These are phyloP conservation scores for Viola pubescens DNA, from an alignment of 441 rosid species.

Conservation along the genomic window DNA sequence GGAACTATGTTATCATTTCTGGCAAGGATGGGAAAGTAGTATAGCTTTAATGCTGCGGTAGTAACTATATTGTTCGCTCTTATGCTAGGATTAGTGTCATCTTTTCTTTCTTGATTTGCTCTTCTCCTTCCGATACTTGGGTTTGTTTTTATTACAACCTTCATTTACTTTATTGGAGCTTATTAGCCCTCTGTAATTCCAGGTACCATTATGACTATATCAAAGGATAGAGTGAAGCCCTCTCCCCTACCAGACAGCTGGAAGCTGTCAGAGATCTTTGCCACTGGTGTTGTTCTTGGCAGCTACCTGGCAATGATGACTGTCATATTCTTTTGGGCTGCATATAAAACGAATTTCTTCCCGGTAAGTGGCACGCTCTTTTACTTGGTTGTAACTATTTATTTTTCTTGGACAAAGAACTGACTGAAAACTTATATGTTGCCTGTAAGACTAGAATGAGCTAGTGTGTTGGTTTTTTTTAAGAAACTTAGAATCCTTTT, in stretches of 20 bases:
- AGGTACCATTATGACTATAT: conserved; percentile 98
- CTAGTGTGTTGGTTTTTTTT: not conserved
- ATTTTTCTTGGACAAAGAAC: conserved; percentile 5
- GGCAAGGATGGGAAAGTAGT: too few species aligned
- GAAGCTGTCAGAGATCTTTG: conserved; percentile 89
- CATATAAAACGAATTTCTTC: conserved; percentile 86
- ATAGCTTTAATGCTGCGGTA: too few species aligned
- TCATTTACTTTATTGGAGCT: conserved; percentile 16
- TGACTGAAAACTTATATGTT: not conserved
- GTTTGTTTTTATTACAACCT: not conserved
- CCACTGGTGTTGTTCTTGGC: conserved; percentile 87
- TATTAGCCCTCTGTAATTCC: conserved; percentile 20
- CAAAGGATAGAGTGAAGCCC: conserved; percentile 98
- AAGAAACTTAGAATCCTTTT: not conserved
- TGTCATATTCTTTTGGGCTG: conserved; percentile 92
- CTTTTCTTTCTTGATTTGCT: too few species aligned
- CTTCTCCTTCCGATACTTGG: not conserved
- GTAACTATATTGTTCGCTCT: too few species aligned
- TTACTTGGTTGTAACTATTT: conserved; percentile 1
- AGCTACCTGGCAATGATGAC: conserved; percentile 98
- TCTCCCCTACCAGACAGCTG: conserved; percentile 98
- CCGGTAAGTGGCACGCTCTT: conserved; percentile 42
- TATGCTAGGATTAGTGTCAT: too few species aligned
- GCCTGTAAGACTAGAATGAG: too few species aligned
- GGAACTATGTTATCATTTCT: too few species aligned